Evolutionary conservation across 768 basidiomycete genomes (phyloP).

Genomic region (Amanita rimosa): DNA sequence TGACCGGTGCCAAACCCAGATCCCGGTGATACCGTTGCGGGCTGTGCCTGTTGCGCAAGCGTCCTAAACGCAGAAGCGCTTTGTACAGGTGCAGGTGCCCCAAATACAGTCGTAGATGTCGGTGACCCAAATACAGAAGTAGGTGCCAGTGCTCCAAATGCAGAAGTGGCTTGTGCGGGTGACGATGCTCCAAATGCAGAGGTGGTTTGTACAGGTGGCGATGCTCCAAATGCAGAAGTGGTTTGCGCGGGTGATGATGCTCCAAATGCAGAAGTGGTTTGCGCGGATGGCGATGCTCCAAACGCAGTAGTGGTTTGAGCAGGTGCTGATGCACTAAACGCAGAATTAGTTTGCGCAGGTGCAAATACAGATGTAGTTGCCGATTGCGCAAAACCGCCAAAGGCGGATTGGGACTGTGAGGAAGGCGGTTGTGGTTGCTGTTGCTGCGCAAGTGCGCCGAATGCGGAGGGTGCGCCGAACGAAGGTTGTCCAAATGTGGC

Average conservation of each 20-base stretch:
- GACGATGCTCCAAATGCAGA: too few relatives aligned
- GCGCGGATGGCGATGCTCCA: conserved; percentile 6
- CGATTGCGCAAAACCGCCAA: conserved; percentile 12
- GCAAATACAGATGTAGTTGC: conserved; percentile 8
- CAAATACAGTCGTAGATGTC: too few relatives aligned
- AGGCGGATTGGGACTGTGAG: conserved; percentile 12
- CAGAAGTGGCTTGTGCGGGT: too few relatives aligned
- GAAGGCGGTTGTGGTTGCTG: conserved; percentile 7
- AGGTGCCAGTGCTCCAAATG: too few relatives aligned
- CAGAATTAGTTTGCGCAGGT: conserved; percentile 10
- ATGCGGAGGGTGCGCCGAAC: conserved; percentile 5
- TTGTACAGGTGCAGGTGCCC: too few relatives aligned
- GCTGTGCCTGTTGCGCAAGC: conserved; percentile 7
- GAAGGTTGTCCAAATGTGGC: conserved; percentile 16
- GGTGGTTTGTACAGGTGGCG: background rate
- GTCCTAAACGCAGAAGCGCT: too few relatives aligned
- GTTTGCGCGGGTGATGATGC: too few relatives aligned
- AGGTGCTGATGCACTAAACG: conserved; percentile 12
- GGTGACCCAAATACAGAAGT: too few relatives aligned
- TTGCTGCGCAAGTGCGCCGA: conserved; percentile 1
- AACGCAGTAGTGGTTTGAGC: conserved; percentile 9
- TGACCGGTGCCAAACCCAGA: conserved; percentile 11
- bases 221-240: too few relatives aligned
- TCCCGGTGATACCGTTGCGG: conserved; percentile 7
- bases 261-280: too few relatives aligned